phyloP scores from a whole-genome alignment of 2,329 filamentous ascomycete genomes.

The Fusarium hostae region DNA sequence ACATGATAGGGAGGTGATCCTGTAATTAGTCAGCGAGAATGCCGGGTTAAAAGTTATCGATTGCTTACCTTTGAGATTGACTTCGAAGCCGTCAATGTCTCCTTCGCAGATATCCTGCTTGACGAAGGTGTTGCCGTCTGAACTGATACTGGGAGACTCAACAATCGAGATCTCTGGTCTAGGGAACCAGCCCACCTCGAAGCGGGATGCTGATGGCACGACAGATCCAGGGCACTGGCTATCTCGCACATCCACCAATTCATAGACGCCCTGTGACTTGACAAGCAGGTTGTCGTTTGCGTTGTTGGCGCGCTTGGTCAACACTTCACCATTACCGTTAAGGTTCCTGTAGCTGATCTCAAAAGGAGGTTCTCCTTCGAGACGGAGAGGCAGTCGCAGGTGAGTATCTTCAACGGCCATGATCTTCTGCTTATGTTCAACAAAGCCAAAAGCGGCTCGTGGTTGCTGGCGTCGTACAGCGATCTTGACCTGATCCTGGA shows the following conservation, averaged over 20 bases:
- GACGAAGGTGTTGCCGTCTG: conserved; percentile 65
- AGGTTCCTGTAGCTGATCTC: conserved; percentile 78
- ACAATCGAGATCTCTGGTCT: conserved; percentile 78
- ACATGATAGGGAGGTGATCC: conserved; percentile 84
- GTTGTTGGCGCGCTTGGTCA: conserved; percentile 61
- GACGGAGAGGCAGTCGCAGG: conserved; percentile 80
- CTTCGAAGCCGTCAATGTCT: conserved; percentile 88
- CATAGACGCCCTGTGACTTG: conserved; percentile 76
- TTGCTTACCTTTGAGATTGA: conserved; percentile 77
- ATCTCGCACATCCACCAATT: conserved; percentile 82
- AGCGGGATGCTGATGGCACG: conserved; percentile 77
- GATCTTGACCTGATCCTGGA: conserved; percentile 88
- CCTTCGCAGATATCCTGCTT: conserved; percentile 93
- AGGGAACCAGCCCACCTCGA: conserved; percentile 86
- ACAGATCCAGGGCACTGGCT: conserved; percentile 83
- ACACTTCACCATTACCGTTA: conserved; percentile 60
- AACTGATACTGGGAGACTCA: conserved; percentile 69
- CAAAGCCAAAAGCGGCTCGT: conserved; percentile 82
- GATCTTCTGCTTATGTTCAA: conserved; percentile 82
- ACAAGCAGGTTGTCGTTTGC: conserved; percentile 77
- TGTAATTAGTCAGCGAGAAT: conserved; percentile 52
- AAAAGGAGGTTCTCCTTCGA: conserved; percentile 90
- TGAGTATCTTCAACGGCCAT: conserved; percentile 80
- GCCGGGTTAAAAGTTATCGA: background rate
- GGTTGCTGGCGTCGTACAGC: conserved; percentile 89